Percentiles rank a stretch among this genome's conserved stretches.
phyloP scores from a whole-genome alignment of 2,329 filamentous ascomycete genomes.

The Periconia macrospinosa region DNA sequence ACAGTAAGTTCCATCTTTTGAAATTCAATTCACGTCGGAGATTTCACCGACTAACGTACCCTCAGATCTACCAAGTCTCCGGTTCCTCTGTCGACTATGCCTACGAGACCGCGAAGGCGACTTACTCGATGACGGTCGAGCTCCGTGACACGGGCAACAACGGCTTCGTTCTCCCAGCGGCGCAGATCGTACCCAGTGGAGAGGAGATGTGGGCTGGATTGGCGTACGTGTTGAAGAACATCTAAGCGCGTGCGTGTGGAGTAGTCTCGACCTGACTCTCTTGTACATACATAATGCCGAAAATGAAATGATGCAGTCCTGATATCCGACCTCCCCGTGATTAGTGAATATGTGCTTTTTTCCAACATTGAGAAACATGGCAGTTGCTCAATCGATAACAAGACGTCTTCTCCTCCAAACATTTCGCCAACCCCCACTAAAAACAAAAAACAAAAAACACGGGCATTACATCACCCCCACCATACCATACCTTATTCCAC shows the following conservation, averaged over 20 bases:
- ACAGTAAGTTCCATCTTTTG: conserved; percentile 36
- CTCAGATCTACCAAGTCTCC: conserved; percentile 58
- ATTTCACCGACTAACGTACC: background rate
- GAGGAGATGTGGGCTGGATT: conserved; percentile 53
- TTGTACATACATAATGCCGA: background rate
- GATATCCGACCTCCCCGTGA: background rate
- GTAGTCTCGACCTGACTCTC: background rate
- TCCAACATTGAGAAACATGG: no score
- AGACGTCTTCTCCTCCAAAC: no score
- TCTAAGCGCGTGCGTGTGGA: conserved; percentile 12
- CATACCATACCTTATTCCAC: background rate
- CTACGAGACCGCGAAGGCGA: conserved; percentile 45
- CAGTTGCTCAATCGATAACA: no score
- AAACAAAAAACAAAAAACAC: no score
- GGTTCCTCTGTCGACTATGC: conserved; percentile 51
- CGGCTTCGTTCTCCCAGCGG: conserved; percentile 54
- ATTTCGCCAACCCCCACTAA: no score
- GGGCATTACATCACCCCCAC: background rate
- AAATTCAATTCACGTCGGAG: background rate
- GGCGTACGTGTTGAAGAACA: conserved; percentile 35
- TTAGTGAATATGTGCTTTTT: no score
- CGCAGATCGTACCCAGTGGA: conserved; percentile 51
- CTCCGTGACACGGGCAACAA: conserved; percentile 52
- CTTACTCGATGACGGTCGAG: conserved; percentile 54
- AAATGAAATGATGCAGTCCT: background rate